Evolutionary conservation across 1,284 basidiomycete genomes (phyloP), one percentile per base, ranked within the genome.

Genomic region (Ceraceosorus bombacis): DNA sequence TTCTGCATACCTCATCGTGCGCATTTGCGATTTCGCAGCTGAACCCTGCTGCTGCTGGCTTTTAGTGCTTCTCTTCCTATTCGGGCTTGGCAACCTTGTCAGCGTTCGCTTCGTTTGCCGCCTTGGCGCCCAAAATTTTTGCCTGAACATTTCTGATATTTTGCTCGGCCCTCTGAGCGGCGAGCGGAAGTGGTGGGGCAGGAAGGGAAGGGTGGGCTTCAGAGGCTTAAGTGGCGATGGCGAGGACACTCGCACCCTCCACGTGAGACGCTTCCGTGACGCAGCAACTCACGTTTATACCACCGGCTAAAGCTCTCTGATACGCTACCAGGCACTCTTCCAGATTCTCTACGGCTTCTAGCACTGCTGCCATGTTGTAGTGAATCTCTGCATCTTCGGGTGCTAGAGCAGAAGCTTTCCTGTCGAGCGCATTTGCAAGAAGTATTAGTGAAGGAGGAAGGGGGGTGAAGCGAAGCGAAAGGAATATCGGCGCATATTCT

Each of bases 331-430:
- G 81, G 46, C 89, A 86, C 77, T 89, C 87, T 73, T 90, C 88
- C 38, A 92, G 81, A 63, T 84, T 82, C 57, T 88, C 89, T 27
- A 27, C 27, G 56, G 90, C 89, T 84, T 92, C 89, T 58, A 92
- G 82, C 69, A 92, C 89, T 36, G 89, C 89, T 38, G 88, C 92
- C 57, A 93, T 83, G 80, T 93, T 95, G 82, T 92, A 95, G 40
- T 89, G 87, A 75, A 94, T 91, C 79, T 96, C 92, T 71, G 90
- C 86, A 81, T 95, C 92, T 74, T 92, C 88, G 43, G 92, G 92
- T 51, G 88, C 84, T 65, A 95, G 84, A 41, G 86, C 85, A 43
- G 87, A 83, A 37, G 92, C 91, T 70, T 88, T 86, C 65, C 91
- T 94, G 15, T 46, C 43, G 43, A 46, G 15, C 43, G 27, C 27